These are phyloP conservation scores for Canna indica DNA, from an alignment of 176 grass and related monocot species.

Conservation along the genomic window DNA sequence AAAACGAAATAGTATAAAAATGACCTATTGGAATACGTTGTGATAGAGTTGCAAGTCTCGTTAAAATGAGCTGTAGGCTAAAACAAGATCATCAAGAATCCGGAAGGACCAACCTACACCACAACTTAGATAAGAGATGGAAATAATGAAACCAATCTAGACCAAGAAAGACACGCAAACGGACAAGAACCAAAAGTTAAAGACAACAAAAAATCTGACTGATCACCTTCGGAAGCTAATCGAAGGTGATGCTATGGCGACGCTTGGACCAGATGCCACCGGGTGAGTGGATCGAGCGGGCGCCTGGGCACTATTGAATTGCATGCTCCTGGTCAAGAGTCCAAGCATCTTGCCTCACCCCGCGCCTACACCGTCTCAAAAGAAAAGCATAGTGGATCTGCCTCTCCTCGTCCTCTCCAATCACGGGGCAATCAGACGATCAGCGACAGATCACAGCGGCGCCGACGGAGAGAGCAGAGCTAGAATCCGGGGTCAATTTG, in stretches of 20 bases:
- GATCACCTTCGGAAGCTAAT: slow-evolving; percentile 88
- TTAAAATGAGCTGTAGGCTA: too few species aligned
- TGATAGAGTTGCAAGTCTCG: too few species aligned
- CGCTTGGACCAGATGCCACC: slow-evolving; percentile 78
- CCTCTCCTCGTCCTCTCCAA: neutral
- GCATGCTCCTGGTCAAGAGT: neutral
- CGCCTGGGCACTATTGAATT: neutral
- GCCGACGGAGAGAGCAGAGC: neutral
- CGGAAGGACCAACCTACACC: too few species aligned
- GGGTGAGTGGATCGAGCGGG: neutral
- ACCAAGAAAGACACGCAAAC: neutral
- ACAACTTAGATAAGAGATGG: too few species aligned
- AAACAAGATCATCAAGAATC: too few species aligned
- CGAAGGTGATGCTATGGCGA: slow-evolving; percentile 81
- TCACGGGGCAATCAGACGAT: too few species aligned
- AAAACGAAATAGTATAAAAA: too few species aligned
- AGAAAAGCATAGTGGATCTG: neutral
- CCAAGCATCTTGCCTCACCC: neutral
- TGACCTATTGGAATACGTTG: too few species aligned
- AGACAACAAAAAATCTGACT: slow-evolving; percentile 7
- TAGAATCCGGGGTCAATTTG: neutral
- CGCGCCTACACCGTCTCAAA: neutral
- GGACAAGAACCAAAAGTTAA: neutral
- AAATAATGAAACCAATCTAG: neutral
- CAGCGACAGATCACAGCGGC: too few species aligned